Conservation (phyloP, 1,284 basidiomycete genomes). For the Flammula alnicola region DNA sequence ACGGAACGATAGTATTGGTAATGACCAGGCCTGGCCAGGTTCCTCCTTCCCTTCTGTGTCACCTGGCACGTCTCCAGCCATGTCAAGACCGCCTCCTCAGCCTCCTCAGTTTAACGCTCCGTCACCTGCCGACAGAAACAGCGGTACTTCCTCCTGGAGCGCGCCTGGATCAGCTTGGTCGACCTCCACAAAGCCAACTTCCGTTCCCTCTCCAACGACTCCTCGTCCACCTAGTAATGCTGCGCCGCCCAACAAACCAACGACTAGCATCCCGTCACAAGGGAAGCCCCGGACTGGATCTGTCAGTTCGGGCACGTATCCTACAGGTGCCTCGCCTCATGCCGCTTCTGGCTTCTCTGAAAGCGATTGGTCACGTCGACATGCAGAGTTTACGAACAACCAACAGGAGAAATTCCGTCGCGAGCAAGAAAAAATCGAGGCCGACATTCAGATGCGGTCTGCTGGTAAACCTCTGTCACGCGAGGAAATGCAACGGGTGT, state of each 20-base stretch:
- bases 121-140: conserved; percentile 28
- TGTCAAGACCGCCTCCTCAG: conserved; percentile 5
- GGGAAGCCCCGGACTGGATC: conserved; percentile 35
- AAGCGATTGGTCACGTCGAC: conserved; percentile 57
- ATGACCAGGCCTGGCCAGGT: conserved; percentile 2
- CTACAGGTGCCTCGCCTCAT: conserved; percentile 34
- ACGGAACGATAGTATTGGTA: conserved; percentile 38
- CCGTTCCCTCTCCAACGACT: conserved; percentile 18
- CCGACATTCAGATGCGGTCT: conserved; percentile 47
- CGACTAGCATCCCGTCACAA: conserved; percentile 13
- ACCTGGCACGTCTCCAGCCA: conserved; percentile 22
- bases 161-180: conserved; percentile 30
- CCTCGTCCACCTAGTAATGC: conserved; percentile 12
- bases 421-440: conserved; percentile 57
- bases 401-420: conserved; percentile 64
- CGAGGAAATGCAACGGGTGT: conserved; percentile 53
- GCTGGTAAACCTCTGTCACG: conserved; percentile 48
- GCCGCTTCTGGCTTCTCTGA: conserved; percentile 40
- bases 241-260: conserved; percentile 21
- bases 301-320: conserved; percentile 33
- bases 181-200: conserved; percentile 33
- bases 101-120: conserved; percentile 26
- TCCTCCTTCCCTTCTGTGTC: conserved; percentile 19
- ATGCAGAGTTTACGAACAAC: conserved; percentile 56
- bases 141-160: conserved; percentile 30